Evolutionary conservation across 257 asterid genomes (phyloP).

Genomic region (Solanum clarkiae): DNA sequence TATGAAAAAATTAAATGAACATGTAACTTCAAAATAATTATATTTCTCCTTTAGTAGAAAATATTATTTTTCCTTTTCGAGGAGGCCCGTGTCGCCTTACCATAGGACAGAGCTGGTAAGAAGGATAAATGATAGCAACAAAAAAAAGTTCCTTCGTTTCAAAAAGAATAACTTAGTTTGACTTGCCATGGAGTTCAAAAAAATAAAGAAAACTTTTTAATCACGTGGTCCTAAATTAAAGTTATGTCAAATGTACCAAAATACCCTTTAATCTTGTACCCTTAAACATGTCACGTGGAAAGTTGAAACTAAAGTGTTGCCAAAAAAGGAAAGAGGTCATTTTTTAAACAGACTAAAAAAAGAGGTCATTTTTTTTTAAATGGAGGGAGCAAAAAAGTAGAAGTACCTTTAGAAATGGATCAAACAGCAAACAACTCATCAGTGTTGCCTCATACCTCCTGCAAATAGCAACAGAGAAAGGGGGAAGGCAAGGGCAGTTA

Average conservation of each 20-base stretch:
- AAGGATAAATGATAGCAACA: neutral
- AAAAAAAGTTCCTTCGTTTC: neutral
- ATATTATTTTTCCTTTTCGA: neutral
- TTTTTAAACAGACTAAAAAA: too few relatives aligned
- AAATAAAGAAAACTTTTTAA: too few relatives aligned
- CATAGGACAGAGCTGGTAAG: neutral
- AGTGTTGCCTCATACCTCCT: conserved; percentile 73
- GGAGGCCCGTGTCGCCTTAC: neutral
- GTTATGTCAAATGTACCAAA: too few relatives aligned
- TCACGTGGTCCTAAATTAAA: too few relatives aligned
- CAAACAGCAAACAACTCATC: conserved; percentile 87
- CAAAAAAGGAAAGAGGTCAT: too few relatives aligned
- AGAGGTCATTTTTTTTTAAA: too few relatives aligned
- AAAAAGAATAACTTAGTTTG: too few relatives aligned
- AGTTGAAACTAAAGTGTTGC: too few relatives aligned
- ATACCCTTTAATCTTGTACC: too few relatives aligned
- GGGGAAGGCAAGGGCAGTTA: neutral
- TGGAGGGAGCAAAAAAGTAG: neutral
- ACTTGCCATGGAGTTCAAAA: too few relatives aligned
- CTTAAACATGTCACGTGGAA: too few relatives aligned
- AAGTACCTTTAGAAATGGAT: conserved; percentile 68
- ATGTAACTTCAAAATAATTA: neutral
- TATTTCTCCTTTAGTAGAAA: neutral
- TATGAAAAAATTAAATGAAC: neutral
- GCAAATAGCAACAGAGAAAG: conserved; percentile 9